phyloP scores from a whole-genome alignment of 108 stramenopile species.

The Skeletonema tropicum region DNA sequence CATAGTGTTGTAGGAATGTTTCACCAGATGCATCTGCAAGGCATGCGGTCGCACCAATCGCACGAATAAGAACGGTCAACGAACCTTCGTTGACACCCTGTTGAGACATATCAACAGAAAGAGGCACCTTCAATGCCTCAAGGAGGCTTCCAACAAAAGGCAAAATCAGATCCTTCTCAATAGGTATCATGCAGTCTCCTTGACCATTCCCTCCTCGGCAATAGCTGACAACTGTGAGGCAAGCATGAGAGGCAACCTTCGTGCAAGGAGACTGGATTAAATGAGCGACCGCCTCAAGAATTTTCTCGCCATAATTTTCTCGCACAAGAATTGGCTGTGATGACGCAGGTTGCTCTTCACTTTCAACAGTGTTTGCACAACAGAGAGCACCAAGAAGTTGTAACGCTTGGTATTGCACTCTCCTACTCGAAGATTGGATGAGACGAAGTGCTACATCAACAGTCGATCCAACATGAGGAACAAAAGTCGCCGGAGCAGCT shows the following conservation, averaged over 20 bases:
- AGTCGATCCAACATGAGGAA: constrained; percentile 56
- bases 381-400: constrained; percentile 67
- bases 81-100: constrained; percentile 40
- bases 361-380: constrained; percentile 39
- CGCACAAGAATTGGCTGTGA: constrained; percentile 25
- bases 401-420: constrained; percentile 74
- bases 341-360: constrained; percentile 17
- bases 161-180: constrained; percentile 35
- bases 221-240: constrained; percentile 63
- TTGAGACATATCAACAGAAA: constrained; percentile 53
- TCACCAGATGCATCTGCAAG: constrained; percentile 70
- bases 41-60: constrained; percentile 70
- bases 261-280: constrained; percentile 45
- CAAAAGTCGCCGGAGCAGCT: constrained; percentile 66
- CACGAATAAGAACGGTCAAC: constrained; percentile 59
- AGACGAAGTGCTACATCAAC: constrained; percentile 53
- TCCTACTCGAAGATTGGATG: constrained; percentile 30
- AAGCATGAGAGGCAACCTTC: constrained; percentile 73
- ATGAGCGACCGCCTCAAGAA: constrained; percentile 47
- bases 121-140: constrained; percentile 56
- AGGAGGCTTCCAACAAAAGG: constrained; percentile 60
- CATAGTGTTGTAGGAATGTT: constrained; percentile 69
- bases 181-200: constrained; percentile 40
- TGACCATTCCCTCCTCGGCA: constrained; percentile 55
- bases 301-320: constrained; percentile 28